Evolutionary conservation across 495 filamentous ascomycete genomes (phyloP), one percentile per base, ranked within the genome.

Genomic region (Penicillium chermesinum): DNA sequence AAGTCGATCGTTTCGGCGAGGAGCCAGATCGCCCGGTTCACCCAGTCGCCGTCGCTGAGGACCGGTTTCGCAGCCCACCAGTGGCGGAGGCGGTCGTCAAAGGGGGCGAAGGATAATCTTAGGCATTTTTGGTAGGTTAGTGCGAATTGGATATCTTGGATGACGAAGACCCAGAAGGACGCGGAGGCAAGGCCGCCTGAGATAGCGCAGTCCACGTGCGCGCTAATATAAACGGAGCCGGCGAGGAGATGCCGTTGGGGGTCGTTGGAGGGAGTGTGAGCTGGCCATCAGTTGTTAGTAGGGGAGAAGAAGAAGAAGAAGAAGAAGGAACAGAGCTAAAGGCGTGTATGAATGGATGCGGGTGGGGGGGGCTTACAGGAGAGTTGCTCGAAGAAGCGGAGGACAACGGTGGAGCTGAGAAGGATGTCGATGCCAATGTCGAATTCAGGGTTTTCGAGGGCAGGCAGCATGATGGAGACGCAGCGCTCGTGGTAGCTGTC

Each of bases 111-210:
- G 4, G 59, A 60, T 4, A 73, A 47, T 37, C 67, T 64, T 13
- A 73, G 56, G 33, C 67, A 61, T 52, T 62, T 66, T 25, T 64
- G 69, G 46, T 61, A 67, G 22, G 60, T 64, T 39, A 73, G 49
- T 6, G 67, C 66, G 48, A 67, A 66, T 25, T 73, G 67, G 20
- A 73, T 68, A 49, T 73, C 69, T 45, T 73, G 69, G 50, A 68
- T 67, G 1, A 73, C 67, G 39, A 68, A 73, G 18, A 65, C 60
- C 69, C 69, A 73, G 56, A 73, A 73, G 0, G 69, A 67, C 2
- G 69, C 66, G 14, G 69, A 65, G 1, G 66, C 62, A 27, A 73
- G 61, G 3, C 67, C 66, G 9, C 63, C 60, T 10, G 64, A 65
- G 22, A 65, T 64, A 1, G 69, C 69, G 36, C 63, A 70, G 52